These are phyloP conservation scores for Cryptococcus sp. DNA, from an alignment of 1,284 basidiomycete genomes.

Conservation along the genomic window DNA sequence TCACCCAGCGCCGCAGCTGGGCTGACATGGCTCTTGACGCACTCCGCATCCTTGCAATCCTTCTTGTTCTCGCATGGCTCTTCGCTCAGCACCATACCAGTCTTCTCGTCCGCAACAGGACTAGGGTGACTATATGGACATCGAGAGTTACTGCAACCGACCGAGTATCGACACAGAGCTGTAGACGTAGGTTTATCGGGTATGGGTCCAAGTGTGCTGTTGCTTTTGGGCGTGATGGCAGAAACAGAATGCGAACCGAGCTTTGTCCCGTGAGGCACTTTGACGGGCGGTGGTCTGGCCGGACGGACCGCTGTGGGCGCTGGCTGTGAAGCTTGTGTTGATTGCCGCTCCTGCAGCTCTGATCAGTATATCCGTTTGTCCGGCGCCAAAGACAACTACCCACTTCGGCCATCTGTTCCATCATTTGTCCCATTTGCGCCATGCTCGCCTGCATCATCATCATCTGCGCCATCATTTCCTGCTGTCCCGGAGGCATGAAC, in stretches of 20 bases:
- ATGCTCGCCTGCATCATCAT: slow-evolving; percentile 55
- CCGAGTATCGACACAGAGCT: slow-evolving; percentile 78
- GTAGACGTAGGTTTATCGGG: slow-evolving; percentile 53
- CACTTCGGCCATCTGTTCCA: slow-evolving; percentile 50
- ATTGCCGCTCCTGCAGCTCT: slow-evolving; percentile 7
- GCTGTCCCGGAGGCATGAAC: slow-evolving; percentile 38
- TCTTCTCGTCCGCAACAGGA: slow-evolving; percentile 85
- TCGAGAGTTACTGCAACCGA: slow-evolving; percentile 82
- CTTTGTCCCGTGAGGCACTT: slow-evolving; percentile 40
- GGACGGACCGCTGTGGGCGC: not conserved
- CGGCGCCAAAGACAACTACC: slow-evolving; percentile 8
- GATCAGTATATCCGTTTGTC: slow-evolving; percentile 4
- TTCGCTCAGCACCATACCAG: slow-evolving; percentile 87
- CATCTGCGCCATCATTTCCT: slow-evolving; percentile 55
- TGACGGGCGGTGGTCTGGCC: slow-evolving; percentile 27
- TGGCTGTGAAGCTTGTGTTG: not conserved
- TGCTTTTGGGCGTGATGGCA: slow-evolving; percentile 27
- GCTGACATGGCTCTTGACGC: slow-evolving; percentile 82
- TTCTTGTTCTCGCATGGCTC: slow-evolving; percentile 78
- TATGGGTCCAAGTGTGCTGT: slow-evolving; percentile 35
- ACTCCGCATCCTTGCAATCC: slow-evolving; percentile 85
- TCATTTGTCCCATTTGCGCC: slow-evolving; percentile 54
- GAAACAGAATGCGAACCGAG: slow-evolving; percentile 39
- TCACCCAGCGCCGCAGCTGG: slow-evolving; percentile 68
- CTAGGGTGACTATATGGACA: slow-evolving; percentile 89